Base-by-base conservation (phyloP, 306 rosid species). In the Glycyrrhiza uralensis region DNA sequence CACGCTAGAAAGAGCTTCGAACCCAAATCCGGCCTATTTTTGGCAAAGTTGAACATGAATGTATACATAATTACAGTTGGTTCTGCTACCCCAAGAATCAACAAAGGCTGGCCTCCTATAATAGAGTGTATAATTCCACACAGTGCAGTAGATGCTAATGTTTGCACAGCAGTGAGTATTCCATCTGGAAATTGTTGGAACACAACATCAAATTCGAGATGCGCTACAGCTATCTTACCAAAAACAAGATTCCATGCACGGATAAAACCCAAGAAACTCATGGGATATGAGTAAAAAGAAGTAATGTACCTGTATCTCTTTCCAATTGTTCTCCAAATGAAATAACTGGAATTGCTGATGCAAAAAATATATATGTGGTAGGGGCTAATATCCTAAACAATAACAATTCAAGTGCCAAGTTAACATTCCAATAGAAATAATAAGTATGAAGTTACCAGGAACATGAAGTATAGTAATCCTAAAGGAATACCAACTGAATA, bases 41-140 rank as follows among this genome's bases (percentile, higher is more conserved):
- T 88, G 4, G 94, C 96, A 4, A 90, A 90, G 26, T 88, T 88
- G 87, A 84, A 90, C 96, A 90, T 84, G 79, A 90, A 86, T 2
- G 83, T 90, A 74, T 90, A 90, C 96, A 90, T 90, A 47, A 90
- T 86, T 18, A 90, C 93, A 23, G 96, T 90, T 47, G 94, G 96
- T 76, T 90, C 96, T 24, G 94, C 96, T 39, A 88, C 96, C 29
- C 94, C 96, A 19, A 90, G 94, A 77, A 90, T 90, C 79, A 90
- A 47, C 85, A 90, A 63, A 64, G 96, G 91, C 74, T 90, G 96
- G 55, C 94, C 96, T 74, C 96, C 96, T 2, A 88, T 76, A 22
- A 90, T 83, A 17, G 96, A 88, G 80, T 90, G 92, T 72, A 90
- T 86, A 66, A 88, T 79, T 79, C 96, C 96, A 84, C 96, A 90